Evolutionary conservation across 768 basidiomycete species (phyloP).

Genomic region (Scleroderma bovista): DNA sequence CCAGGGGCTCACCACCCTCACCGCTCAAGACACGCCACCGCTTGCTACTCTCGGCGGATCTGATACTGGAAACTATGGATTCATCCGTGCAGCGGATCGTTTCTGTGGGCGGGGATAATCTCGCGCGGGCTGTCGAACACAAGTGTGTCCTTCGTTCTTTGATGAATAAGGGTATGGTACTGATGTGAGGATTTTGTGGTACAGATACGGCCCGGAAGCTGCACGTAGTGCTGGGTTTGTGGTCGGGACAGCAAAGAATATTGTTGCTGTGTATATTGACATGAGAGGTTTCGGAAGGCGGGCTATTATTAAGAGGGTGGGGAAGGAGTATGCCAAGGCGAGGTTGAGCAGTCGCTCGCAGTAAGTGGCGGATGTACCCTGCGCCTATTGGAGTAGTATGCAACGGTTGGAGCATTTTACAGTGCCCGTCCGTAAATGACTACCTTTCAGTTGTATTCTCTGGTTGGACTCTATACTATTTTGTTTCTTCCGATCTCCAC

Average conservation of each 20-base stretch:
- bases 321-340: slow-evolving; percentile 52
- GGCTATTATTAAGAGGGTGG: slow-evolving; percentile 60
- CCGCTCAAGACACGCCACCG: slow-evolving; percentile 39
- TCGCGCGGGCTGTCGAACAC: slow-evolving; percentile 50
- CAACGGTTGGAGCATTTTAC: no score
- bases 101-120: slow-evolving; percentile 41
- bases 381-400: no score
- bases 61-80: slow-evolving; percentile 61
- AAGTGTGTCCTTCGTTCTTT: slow-evolving; percentile 20
- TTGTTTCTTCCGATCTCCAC: no score
- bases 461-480: no score
- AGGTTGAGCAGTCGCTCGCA: slow-evolving; percentile 14
- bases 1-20: neutral
- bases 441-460: no score
- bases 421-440: no score
- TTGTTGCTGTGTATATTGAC: slow-evolving; percentile 74
- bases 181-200: no score
- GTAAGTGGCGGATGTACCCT: no score
- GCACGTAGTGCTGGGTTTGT: slow-evolving; percentile 53
- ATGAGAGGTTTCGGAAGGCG: slow-evolving; percentile 65
- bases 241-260: slow-evolving; percentile 63
- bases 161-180: no score
- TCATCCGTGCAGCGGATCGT: slow-evolving; percentile 49
- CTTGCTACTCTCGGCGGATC: slow-evolving; percentile 57
- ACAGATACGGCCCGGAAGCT: slow-evolving; percentile 54